These are phyloP conservation scores for Sugiyamaella xylanicola DNA, from an alignment of 1,139 yeast genomes.

Conservation along the genomic window DNA sequence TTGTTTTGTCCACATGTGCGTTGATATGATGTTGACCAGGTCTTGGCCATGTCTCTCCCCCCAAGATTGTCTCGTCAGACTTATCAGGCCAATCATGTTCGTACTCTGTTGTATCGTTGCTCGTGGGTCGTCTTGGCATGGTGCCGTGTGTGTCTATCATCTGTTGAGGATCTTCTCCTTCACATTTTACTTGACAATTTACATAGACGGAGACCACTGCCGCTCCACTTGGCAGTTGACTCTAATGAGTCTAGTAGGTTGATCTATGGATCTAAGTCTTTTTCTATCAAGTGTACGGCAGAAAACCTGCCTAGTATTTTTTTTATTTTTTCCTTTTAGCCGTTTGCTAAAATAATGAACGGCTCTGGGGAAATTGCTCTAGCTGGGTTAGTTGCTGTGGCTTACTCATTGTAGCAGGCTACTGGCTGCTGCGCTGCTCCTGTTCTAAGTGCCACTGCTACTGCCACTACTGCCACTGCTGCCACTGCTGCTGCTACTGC, in stretches of 20 bases:
- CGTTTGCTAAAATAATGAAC: not conserved
- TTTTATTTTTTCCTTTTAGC: not conserved
- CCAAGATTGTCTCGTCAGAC: not conserved
- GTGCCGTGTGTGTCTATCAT: constrained; percentile 3
- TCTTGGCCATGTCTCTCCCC: not conserved
- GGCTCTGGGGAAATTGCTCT: not conserved
- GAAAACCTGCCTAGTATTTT: no score
- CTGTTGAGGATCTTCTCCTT: not conserved
- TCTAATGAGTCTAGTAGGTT: no score
- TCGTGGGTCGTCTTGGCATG: not conserved
- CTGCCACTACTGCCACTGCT: not conserved
- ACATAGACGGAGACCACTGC: no score
- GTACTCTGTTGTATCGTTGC: not conserved
- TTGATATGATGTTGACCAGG: not conserved
- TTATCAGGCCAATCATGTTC: not conserved
- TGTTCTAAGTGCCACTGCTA: not conserved
- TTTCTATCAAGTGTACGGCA: no score
- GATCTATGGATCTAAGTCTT: no score
- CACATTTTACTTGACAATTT: no score
- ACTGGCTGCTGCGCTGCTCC: not conserved
- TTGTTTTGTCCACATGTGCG: no score
- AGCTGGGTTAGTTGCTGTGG: no score
- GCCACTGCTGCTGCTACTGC: not conserved
- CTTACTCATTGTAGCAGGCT: not conserved
- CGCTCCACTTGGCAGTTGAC: no score